A percentile compares a stretch with the other conserved stretches of the same genome.
Evolutionary conservation across 495 filamentous ascomycete genomes (phyloP).

Genomic region (Lichina pygmaea): DNA sequence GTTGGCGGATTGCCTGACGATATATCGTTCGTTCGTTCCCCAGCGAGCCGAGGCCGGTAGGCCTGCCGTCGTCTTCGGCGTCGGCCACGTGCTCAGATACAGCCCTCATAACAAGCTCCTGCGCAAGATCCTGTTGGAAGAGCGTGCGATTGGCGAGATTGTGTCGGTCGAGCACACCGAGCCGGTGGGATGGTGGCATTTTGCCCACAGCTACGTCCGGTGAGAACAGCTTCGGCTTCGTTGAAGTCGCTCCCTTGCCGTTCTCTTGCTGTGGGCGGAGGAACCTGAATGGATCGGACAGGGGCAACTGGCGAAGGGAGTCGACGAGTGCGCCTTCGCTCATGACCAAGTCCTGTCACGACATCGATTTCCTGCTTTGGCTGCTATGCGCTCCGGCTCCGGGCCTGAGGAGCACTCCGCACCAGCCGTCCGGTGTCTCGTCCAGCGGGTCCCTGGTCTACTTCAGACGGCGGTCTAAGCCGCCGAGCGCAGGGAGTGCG

Average conservation of each 20-base stretch:
- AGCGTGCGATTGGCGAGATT: constrained; percentile 59
- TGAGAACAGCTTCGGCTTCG: constrained; percentile 5
- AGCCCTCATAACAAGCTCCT: constrained; percentile 69
- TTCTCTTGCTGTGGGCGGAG: not conserved
- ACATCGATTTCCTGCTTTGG: constrained; percentile 83
- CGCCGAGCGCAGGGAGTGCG: constrained; percentile 36
- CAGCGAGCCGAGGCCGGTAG: constrained; percentile 4
- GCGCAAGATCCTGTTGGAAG: constrained; percentile 44
- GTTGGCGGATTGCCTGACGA: constrained; percentile 43
- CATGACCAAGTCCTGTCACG: constrained; percentile 84
- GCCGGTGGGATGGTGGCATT: constrained; percentile 93
- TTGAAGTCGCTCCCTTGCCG: not conserved
- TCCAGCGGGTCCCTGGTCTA: constrained; percentile 48
- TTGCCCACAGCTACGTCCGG: constrained; percentile 75
- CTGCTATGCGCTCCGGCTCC: constrained; percentile 40
- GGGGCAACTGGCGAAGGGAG: constrained; percentile 78
- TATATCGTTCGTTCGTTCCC: constrained; percentile 28
- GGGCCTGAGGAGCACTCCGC: constrained; percentile 17
- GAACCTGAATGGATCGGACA: constrained; percentile 2
- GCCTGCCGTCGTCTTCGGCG: constrained; percentile 39
- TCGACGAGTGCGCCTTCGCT: constrained; percentile 45
- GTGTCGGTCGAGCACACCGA: constrained; percentile 74
- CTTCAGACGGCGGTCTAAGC: constrained; percentile 50
- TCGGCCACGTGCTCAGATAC: constrained; percentile 24
- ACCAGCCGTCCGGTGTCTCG: constrained; percentile 45